phyloP scores from a whole-genome alignment of 495 filamentous ascomycete species.

The Xylaria longipes region DNA sequence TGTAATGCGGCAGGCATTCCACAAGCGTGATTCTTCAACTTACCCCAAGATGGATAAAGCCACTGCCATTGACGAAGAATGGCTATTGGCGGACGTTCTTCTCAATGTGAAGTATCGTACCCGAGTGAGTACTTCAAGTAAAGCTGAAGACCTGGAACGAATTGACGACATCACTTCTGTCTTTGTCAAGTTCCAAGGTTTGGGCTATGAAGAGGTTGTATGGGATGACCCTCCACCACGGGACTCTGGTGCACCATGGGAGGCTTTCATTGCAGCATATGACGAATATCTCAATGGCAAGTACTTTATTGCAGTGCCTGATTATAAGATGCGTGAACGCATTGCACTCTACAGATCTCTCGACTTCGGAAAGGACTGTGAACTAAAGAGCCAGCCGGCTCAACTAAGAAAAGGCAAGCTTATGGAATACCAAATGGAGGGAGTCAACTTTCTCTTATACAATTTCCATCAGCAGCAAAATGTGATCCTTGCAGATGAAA shows the following conservation, averaged over 20 bases:
- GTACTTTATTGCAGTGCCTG: conserved; percentile 65
- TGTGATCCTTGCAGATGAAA: conserved; percentile 96
- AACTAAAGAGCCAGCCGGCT: conserved; percentile 74
- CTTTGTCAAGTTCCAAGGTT: conserved; percentile 90
- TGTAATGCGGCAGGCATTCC: conserved; percentile 75
- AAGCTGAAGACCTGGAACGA: conserved; percentile 69
- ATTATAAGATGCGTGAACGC: conserved; percentile 62
- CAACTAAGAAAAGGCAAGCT: conserved; percentile 77
- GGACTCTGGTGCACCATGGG: conserved; percentile 71
- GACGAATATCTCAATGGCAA: conserved; percentile 79
- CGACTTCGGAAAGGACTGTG: conserved; percentile 69
- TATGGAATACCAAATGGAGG: conserved; percentile 94
- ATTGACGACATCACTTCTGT: conserved; percentile 73
- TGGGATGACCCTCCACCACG: conserved; percentile 85
- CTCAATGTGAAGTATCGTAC: conserved; percentile 73
- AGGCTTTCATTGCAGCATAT: conserved; percentile 83
- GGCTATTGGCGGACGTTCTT: conserved; percentile 83
- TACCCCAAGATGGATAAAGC: conserved; percentile 71
- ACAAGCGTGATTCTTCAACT: conserved; percentile 66
- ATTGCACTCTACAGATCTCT: conserved; percentile 65
- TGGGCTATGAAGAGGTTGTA: conserved; percentile 89
- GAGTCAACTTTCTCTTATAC: conserved; percentile 96
- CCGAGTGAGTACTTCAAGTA: conserved; percentile 47
- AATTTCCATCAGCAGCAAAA: conserved; percentile 83
- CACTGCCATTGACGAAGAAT: conserved; percentile 86